These are phyloP conservation scores for Chaetoscypha palmicola DNA, from an alignment of 2,329 filamentous ascomycete species.

Conservation along the genomic window DNA sequence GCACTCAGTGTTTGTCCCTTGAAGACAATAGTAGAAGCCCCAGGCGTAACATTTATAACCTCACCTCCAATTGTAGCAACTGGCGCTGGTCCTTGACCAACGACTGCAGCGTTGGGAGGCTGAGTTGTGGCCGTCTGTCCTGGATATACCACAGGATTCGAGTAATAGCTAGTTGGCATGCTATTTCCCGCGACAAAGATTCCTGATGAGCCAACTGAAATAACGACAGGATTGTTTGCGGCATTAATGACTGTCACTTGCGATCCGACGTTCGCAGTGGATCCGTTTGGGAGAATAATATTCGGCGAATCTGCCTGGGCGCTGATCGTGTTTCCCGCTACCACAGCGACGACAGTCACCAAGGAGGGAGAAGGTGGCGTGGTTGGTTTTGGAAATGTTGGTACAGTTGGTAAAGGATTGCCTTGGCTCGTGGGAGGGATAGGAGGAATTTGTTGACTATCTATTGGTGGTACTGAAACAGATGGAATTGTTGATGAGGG, in stretches of 20 bases:
- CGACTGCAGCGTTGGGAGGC: not conserved
- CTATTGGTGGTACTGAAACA: not conserved
- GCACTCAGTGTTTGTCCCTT: slow-evolving; percentile 13
- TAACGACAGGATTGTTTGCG: not conserved
- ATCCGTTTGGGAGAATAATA: slow-evolving; percentile 13
- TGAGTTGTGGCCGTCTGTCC: not conserved
- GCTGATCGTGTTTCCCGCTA: slow-evolving; percentile 10
- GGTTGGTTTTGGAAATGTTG: not conserved
- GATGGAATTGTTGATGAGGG: not conserved
- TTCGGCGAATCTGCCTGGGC: slow-evolving; percentile 13
- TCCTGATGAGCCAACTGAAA: slow-evolving; percentile 9
- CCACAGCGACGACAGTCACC: slow-evolving; percentile 4
- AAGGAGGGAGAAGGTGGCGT: not conserved
- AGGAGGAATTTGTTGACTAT: not conserved
- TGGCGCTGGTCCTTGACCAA: slow-evolving; percentile 8
- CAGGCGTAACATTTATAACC: slow-evolving; percentile 12
- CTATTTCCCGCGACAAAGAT: slow-evolving; percentile 3
- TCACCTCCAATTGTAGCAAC: slow-evolving; percentile 15
- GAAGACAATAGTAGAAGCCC: slow-evolving; percentile 11
- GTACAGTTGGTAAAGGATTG: not conserved
- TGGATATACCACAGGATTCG: slow-evolving; percentile 5
- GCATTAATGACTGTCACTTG: not conserved
- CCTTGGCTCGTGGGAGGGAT: not conserved
- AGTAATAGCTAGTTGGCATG: slow-evolving; percentile 1
- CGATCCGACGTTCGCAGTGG: slow-evolving; percentile 9